Evolutionary conservation across 192 early-diverging fungal genomes (phyloP).

Genomic region (Chytriomyces confervae): DNA sequence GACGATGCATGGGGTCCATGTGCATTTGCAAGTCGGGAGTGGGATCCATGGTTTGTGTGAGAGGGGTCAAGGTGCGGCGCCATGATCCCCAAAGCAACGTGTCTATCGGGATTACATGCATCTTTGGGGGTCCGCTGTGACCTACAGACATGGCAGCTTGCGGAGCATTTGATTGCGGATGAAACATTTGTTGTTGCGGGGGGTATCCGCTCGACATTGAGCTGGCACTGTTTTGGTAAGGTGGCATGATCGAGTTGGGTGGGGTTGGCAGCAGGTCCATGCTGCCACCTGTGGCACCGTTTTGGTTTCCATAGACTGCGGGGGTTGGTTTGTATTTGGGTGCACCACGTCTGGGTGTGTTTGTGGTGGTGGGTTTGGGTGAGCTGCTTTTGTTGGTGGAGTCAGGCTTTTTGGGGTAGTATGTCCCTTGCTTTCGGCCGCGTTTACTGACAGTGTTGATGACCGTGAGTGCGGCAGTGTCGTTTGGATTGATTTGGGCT

Average conservation of each 20-base stretch:
- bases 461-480: conserved; percentile 11
- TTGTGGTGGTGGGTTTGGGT: not conserved
- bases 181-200: too few species aligned
- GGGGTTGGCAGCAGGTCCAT: not conserved
- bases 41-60: conserved; percentile 1
- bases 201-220: too few species aligned
- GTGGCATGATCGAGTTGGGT: not conserved
- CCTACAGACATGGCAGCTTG: too few species aligned
- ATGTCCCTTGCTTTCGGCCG: conserved; percentile 18
- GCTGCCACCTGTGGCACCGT: not conserved
- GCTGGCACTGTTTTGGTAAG: too few species aligned
- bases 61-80: conserved; percentile 18
- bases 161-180: too few species aligned
- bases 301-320: not conserved
- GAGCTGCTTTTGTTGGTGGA: not conserved
- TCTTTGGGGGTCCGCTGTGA: too few species aligned
- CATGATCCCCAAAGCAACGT: conserved; percentile 24
- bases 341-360: not conserved
- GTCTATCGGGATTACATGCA: conserved; percentile 23
- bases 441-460: conserved; percentile 16
- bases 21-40: conserved; percentile 30
- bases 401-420: conserved; percentile 3
- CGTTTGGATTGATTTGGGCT: conserved; percentile 14
- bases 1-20: conserved; percentile 20
- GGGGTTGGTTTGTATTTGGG: conserved; percentile 23